Conservation (phyloP, 257 asterid species). For the Petunia secreta region DNA sequence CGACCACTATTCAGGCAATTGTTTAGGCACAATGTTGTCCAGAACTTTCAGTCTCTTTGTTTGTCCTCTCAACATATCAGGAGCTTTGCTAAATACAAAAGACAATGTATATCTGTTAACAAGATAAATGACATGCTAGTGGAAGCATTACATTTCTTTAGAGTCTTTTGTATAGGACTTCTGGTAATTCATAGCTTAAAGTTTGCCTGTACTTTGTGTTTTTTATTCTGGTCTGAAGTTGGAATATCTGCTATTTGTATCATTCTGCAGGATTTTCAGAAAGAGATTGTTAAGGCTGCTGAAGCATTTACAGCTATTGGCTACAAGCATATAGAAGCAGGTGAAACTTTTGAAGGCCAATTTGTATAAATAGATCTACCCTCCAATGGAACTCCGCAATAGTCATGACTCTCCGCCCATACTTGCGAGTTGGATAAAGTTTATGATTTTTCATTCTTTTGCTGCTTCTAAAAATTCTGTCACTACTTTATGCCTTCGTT, state of each 20-base stretch:
- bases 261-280: slow-evolving; percentile 86
- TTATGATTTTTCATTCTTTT: slow-evolving; percentile 10
- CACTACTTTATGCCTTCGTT: slow-evolving; percentile 13
- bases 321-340: slow-evolving; percentile 96
- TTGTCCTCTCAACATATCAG: neutral
- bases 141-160: neutral
- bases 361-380: slow-evolving; percentile 1
- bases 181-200: neutral
- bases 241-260: slow-evolving; percentile 1
- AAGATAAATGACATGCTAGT: neutral
- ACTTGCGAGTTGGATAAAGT: slow-evolving; percentile 7
- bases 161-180: slow-evolving; percentile 10
- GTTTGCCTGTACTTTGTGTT: neutral
- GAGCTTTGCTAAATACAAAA: neutral
- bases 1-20: too few relatives aligned
- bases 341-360: slow-evolving; percentile 43
- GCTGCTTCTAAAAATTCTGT: slow-evolving; percentile 4
- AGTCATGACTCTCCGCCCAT: neutral
- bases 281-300: slow-evolving; percentile 88
- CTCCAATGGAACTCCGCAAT: neutral
- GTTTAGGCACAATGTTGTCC: too few relatives aligned
- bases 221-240: slow-evolving; percentile 4
- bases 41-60: too few relatives aligned
- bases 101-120: neutral
- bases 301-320: slow-evolving; percentile 88